A percentile compares a stretch with the other conserved stretches of the same genome.
Conservation (phyloP, 805 yeast species). For the Starmerella riodocensis region DNA sequence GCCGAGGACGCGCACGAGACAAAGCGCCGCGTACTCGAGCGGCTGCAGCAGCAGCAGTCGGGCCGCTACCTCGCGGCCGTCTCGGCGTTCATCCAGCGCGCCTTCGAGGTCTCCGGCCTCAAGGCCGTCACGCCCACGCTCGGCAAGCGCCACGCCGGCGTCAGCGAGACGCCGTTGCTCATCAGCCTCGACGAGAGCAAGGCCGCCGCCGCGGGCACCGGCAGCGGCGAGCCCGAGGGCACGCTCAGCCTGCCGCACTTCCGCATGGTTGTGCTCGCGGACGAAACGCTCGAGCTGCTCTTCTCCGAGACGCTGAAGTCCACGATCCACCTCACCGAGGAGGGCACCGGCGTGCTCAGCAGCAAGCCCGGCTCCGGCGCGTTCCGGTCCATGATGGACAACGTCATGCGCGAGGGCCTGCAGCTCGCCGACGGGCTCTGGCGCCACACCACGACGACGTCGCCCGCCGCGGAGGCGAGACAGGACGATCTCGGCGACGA, state of each 20-base stretch:
- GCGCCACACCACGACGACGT: slow-evolving; percentile 58
- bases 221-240: background rate
- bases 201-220: background rate
- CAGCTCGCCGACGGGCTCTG: slow-evolving; percentile 83
- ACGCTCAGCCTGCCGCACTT: slow-evolving; percentile 48
- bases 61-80: slow-evolving; percentile 70
- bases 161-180: slow-evolving; percentile 8
- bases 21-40: slow-evolving; percentile 33
- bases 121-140: slow-evolving; percentile 12
- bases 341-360: slow-evolving; percentile 35
- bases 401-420: slow-evolving; percentile 80
- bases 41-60: slow-evolving; percentile 30
- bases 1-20: slow-evolving; percentile 30
- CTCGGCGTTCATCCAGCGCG: slow-evolving; percentile 70
- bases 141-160: slow-evolving; percentile 27
- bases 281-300: slow-evolving; percentile 79
- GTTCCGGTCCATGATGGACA: slow-evolving; percentile 78
- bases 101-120: slow-evolving; percentile 43
- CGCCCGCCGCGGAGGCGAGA: slow-evolving; percentile 21
- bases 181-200: slow-evolving; percentile 28
- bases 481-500: slow-evolving; percentile 24
- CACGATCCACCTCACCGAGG: slow-evolving; percentile 46
- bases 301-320: slow-evolving; percentile 55
- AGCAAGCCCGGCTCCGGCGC: slow-evolving; percentile 38
- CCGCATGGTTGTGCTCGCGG: slow-evolving; percentile 87